phyloP scores from a whole-genome alignment of 345 rosid genomes.

The Salix brachista region DNA sequence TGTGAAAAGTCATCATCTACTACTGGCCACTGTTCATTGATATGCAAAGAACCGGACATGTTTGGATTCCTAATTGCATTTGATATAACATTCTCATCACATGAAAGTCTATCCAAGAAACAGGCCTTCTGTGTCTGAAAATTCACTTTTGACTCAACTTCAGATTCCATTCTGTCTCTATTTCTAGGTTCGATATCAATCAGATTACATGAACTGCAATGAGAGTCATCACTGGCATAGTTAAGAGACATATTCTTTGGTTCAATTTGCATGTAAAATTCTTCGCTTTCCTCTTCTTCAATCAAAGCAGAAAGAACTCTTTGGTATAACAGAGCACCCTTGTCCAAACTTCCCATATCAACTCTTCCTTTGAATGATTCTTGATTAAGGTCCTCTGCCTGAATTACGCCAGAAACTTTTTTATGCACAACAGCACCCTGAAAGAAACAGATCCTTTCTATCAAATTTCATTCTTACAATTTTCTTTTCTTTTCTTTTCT shows the following conservation, averaged over 20 bases:
- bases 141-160: conserved; percentile 75
- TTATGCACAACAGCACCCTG: conserved; percentile 50
- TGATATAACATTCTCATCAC: conserved; percentile 63
- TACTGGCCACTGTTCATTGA: conserved; percentile 69
- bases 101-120: conserved; percentile 60
- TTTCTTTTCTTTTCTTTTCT: neutral
- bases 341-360: conserved; percentile 53
- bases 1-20: conserved; percentile 71
- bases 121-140: conserved; percentile 60
- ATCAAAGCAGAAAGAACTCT: conserved; percentile 89
- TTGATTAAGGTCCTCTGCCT: conserved; percentile 36
- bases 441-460: conserved; percentile 19
- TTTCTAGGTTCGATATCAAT: conserved; percentile 77
- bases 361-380: conserved; percentile 40
- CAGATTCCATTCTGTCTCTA: conserved; percentile 89
- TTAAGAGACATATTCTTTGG: conserved; percentile 74
- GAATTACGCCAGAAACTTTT: conserved; percentile 40
- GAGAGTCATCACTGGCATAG: conserved; percentile 92
- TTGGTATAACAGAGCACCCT: conserved; percentile 69
- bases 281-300: conserved; percentile 90
- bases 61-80: conserved; percentile 57
- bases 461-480: neutral
- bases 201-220: conserved; percentile 88
- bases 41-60: conserved; percentile 59
- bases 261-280: conserved; percentile 50